A percentile compares a stretch with the other conserved stretches of the same genome.
Conservation (phyloP, 768 basidiomycete species). For the Cystobasidium ongulense region DNA sequence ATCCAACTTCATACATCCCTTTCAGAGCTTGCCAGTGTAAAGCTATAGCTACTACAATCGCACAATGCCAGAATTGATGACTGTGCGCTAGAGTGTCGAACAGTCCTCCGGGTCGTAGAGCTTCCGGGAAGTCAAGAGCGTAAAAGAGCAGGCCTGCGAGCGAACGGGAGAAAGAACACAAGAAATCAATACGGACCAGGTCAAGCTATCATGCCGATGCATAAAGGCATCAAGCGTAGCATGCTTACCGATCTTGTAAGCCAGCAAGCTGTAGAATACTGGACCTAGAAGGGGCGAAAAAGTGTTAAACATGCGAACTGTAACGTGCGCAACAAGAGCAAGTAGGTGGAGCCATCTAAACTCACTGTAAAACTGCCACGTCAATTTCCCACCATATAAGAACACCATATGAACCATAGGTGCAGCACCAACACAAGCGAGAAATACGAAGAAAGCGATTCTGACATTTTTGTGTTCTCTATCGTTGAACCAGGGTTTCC, state of each 20-base stretch:
- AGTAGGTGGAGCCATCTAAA: not conserved
- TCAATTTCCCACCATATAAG: conserved; percentile 32
- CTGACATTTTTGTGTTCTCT: conserved; percentile 35
- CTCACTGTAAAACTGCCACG: conserved; percentile 38
- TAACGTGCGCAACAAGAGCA: not conserved
- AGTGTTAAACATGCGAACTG: not conserved
- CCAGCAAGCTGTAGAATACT: conserved; percentile 19
- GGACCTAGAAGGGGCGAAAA: not conserved
- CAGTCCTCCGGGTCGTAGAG: conserved; percentile 26
- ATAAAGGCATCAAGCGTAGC: not conserved
- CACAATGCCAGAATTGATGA: conserved; percentile 32
- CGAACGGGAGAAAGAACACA: not conserved
- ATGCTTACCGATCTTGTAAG: conserved; percentile 4
- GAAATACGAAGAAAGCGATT: conserved; percentile 42
- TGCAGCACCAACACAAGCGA: conserved; percentile 38
- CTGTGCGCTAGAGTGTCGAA: conserved; percentile 28
- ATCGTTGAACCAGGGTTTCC: conserved; percentile 39
- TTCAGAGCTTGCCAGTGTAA: conserved; percentile 24
- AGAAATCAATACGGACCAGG: not conserved
- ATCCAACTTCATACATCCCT: conserved; percentile 11
- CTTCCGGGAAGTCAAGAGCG: conserved; percentile 27
- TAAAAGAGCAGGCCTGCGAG: conserved; percentile 27
- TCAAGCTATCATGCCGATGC: not conserved
- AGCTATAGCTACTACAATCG: conserved; percentile 26
- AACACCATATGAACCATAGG: conserved; percentile 40